These are phyloP conservation scores for Thalassia testudinum DNA, from an alignment of 116 monocot species.

Conservation along the genomic window DNA sequence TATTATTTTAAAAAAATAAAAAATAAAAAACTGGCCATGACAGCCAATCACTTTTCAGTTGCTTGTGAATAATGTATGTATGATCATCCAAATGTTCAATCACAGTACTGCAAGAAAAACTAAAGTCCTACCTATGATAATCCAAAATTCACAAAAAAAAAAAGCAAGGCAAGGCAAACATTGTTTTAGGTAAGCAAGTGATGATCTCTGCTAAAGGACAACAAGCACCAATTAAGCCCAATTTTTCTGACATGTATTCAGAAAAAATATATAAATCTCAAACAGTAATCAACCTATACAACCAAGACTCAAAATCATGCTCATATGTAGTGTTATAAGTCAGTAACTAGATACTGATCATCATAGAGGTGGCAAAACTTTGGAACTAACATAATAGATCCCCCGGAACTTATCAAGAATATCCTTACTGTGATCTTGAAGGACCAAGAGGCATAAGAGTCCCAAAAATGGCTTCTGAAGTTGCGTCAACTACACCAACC, in stretches of 20 bases:
- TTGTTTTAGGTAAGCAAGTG: neutral
- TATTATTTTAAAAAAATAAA: neutral
- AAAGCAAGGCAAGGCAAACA: neutral
- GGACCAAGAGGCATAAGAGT: conserved; percentile 78
- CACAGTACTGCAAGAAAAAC: conserved; percentile 46
- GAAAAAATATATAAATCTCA: neutral
- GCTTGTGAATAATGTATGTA: conserved; percentile 85
- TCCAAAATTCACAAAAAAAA: neutral
- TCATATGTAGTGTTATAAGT: neutral
- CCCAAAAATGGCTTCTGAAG: conserved; percentile 71
- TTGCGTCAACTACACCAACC: conserved; percentile 78
- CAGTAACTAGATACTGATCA: neutral
- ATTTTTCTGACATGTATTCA: neutral
- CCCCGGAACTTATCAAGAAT: neutral
- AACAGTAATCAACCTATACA: neutral
- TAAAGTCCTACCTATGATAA: conserved; percentile 80
- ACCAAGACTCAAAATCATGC: neutral
- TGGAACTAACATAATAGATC: no score
- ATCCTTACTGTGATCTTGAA: conserved; percentile 73
- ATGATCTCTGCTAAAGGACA: neutral
- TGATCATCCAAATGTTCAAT: conserved; percentile 80
- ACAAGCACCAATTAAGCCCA: no score
- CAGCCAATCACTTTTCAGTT: conserved; percentile 53
- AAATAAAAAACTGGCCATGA: conserved; percentile 41
- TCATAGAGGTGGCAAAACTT: no score